Conservation (phyloP, 345 rosid genomes). For the Citrus inodora region DNA sequence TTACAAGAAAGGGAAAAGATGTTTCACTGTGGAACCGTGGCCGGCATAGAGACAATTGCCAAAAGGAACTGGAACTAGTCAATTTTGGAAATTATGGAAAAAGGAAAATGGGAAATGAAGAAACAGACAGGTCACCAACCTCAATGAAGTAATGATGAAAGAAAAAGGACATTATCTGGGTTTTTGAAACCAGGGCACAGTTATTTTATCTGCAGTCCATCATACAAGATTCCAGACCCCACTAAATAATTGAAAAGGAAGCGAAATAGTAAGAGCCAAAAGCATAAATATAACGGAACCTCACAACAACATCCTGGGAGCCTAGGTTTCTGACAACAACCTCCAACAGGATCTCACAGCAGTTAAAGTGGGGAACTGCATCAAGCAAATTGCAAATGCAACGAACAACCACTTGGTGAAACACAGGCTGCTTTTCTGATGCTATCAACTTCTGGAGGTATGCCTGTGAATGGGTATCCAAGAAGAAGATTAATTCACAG, state of each 20-base stretch:
- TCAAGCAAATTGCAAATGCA: slow-evolving; percentile 81
- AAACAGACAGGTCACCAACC: background rate
- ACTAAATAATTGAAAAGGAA: background rate
- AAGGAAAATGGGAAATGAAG: background rate
- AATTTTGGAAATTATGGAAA: background rate
- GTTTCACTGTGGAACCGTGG: background rate
- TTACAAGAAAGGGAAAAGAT: background rate
- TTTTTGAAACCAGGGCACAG: background rate
- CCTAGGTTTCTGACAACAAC: slow-evolving; percentile 68
- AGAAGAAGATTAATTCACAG: slow-evolving; percentile 8
- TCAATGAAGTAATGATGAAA: background rate
- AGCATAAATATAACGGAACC: slow-evolving; percentile 41
- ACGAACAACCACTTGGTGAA: slow-evolving; percentile 63
- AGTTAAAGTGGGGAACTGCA: slow-evolving; percentile 90
- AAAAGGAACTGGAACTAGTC: background rate
- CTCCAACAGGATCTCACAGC: slow-evolving; percentile 61
- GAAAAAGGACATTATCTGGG: background rate
- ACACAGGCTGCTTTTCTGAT: slow-evolving; percentile 52
- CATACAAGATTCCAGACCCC: background rate
- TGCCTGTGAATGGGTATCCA: slow-evolving; percentile 41
- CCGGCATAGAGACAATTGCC: background rate
- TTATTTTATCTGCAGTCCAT: background rate
- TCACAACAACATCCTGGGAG: slow-evolving; percentile 74
- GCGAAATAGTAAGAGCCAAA: slow-evolving; percentile 5
- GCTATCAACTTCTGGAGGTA: slow-evolving; percentile 68